Base-by-base conservation (phyloP, 2,329 filamentous ascomycete genomes). In the Escovopsis sp. region DNA sequence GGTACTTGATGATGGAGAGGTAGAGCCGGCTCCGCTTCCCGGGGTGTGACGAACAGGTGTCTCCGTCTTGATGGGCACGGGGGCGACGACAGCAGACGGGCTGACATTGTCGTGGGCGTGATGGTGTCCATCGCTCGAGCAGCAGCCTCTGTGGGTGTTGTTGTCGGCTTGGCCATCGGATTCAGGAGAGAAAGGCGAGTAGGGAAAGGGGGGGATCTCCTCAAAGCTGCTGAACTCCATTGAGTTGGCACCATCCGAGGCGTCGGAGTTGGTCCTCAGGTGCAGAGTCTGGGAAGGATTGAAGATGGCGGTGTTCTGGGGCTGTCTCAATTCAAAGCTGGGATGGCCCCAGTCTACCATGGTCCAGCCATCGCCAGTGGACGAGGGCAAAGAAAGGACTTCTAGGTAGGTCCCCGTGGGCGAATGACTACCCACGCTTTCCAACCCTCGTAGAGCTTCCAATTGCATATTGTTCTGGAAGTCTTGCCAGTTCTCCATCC, bases 271-370 rank as follows among this genome's bases (percentile, higher is more conserved):
- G 43, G 82, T 88, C 51, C 88, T 77, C 55, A 94, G 73, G 65
- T 95, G 89, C 41, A 96, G 68, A 1, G 87, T 93, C 64, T 94
- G 84, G 48, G 82, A 78, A 2, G 89, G 89, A 63, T 95, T 94
- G 69, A 94, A 93, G 55, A 94, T 88, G 50, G 84, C 80, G 35
- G 69, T 61, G 48, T 68, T 75, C 41, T 75, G 73, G 35, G 67
- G 58, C 45, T 69, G 66, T 40, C 62, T 59, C 45, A 64, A 63
- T 51, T 83, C 78, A 33, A 64, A 53, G 40, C 80, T 82, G 47
- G 77, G 80, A 46, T 80, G 77, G 46, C 80, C 80, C 57, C 77
- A 75, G 50, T 91, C 84, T 44, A 95, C 79, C 50, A 83, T 75
- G 40, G 77, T 78, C 88, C 88, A 96, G 45, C 85, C 85, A 52